phyloP scores from a whole-genome alignment of 2,329 filamentous ascomycete genomes.

The Dendryphion nanum region DNA sequence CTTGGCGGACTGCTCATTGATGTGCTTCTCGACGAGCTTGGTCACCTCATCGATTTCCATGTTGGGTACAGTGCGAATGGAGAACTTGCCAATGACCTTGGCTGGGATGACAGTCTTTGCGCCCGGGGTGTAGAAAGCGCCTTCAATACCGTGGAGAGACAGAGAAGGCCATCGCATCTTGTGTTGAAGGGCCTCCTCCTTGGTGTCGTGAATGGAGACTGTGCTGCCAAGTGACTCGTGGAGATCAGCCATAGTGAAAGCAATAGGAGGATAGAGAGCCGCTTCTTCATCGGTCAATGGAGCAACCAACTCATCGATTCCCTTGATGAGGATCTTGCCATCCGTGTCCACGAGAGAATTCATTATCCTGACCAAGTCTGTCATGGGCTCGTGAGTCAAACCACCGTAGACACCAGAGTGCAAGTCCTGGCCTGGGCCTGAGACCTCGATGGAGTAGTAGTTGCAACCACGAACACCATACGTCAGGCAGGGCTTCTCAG shows the following conservation, averaged over 20 bases:
- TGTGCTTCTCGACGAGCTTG: constrained; percentile 76
- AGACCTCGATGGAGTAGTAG: constrained; percentile 92
- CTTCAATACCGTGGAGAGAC: constrained; percentile 91
- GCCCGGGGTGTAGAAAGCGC: constrained; percentile 87
- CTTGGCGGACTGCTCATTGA: constrained; percentile 81
- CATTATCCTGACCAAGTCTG: constrained; percentile 81
- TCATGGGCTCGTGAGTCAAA: constrained; percentile 97
- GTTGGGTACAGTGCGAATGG: constrained; percentile 92
- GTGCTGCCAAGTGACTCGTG: constrained; percentile 87
- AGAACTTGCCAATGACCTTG: constrained; percentile 98
- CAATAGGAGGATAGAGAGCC: constrained; percentile 81
- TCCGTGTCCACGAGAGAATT: constrained; percentile 81
- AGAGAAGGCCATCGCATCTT: constrained; percentile 94
- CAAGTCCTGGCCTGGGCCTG: constrained; percentile 86
- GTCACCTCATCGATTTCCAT: constrained; percentile 95
- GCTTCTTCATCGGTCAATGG: constrained; percentile 84
- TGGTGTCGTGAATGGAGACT: constrained; percentile 83
- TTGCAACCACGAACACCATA: constrained; percentile 97
- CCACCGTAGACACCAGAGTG: constrained; percentile 98
- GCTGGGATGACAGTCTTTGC: constrained; percentile 98
- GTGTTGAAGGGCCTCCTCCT: constrained; percentile 90
- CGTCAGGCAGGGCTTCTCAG: constrained; percentile 96
- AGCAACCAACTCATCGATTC: constrained; percentile 89
- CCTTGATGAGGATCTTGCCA: constrained; percentile 92
- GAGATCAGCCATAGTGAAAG: constrained; percentile 94